phyloP scores from a whole-genome alignment of 176 grass and related monocot genomes.

The Eragrostis curvula region DNA sequence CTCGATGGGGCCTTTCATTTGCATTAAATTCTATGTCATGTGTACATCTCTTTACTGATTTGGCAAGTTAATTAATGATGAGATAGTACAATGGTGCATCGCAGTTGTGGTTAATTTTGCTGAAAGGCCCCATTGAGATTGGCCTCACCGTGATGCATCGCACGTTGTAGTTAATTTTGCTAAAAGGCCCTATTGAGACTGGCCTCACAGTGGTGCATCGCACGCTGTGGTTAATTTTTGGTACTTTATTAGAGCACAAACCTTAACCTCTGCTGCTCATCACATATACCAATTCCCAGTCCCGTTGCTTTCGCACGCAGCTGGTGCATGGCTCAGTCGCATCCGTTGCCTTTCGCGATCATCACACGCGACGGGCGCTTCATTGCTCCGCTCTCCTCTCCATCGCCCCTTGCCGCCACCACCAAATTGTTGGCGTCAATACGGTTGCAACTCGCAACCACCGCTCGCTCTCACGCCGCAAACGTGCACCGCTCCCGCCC shows the following conservation, averaged over 20 bases:
- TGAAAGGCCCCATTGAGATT: no score
- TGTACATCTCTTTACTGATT: no score
- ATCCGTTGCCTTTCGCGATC: neutral
- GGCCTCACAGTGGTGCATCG: no score
- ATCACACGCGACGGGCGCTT: neutral
- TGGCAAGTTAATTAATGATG: no score
- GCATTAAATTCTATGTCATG: no score
- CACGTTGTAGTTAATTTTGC: no score
- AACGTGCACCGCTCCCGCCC: conserved; percentile 13
- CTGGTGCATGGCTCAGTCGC: neutral
- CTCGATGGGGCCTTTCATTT: no score
- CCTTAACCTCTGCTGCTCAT: neutral
- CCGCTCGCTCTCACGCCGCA: neutral
- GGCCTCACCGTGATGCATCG: no score
- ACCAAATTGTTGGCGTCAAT: neutral
- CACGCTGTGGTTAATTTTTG: neutral
- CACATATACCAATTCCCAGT: no score
- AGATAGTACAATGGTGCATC: no score
- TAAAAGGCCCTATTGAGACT: no score
- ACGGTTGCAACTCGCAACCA: neutral
- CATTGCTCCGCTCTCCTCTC: neutral
- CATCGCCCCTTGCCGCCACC: neutral
- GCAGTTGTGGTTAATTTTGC: no score
- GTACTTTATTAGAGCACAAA: neutral
- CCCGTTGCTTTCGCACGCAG: neutral